Evolutionary conservation across 306 rosid species (phyloP), one percentile per base, ranked within the genome.

Genomic region (Lablab purpureus): DNA sequence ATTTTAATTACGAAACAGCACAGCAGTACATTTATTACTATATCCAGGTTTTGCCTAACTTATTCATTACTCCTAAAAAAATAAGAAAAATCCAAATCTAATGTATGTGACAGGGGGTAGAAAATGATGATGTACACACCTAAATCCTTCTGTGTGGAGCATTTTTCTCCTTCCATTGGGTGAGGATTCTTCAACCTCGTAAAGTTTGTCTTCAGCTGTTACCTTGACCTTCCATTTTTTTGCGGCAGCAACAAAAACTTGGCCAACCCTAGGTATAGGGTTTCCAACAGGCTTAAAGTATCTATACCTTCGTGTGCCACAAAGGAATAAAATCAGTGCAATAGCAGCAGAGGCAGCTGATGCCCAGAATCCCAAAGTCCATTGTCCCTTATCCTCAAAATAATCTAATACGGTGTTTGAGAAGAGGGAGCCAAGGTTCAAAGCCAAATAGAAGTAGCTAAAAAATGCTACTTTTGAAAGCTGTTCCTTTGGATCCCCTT

Each of bases 401-500:
- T 60, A 60, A 60, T 60, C 43, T 22, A 60, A 60, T 30, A 60
- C 9, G 22, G 67, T 60, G 67, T 60, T 60, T 28, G 67, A 60
- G 43, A 60, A 60, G 41, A 60, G 67, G 2, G 67, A 60, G 2
- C 67, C 67, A 30, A 60, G 67, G 15, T 60, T 60, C 67, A 60
- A 60, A 30, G 67, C 43, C 67, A 60, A 60, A 15, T 60, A 60
- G 8, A 60, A 60, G 67, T 60, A 60, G 67, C 67, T 60, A 30
- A 60, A 60, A 15, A 60, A 60, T 60, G 67, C 41, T 7, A 60
- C 67, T 60, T 60, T 60, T 30, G 67, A 60, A 60, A 3, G 43
- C 8, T 4, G 10, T 30, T 60, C 67, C 5, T 40, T 74, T 0
- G 84, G 77, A 65, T 93, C 86, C 15, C 75, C 90, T 76, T 85